Evolutionary conservation across 2,329 filamentous ascomycete species (phyloP).

Genomic region (Teratosphaeria destructans): DNA sequence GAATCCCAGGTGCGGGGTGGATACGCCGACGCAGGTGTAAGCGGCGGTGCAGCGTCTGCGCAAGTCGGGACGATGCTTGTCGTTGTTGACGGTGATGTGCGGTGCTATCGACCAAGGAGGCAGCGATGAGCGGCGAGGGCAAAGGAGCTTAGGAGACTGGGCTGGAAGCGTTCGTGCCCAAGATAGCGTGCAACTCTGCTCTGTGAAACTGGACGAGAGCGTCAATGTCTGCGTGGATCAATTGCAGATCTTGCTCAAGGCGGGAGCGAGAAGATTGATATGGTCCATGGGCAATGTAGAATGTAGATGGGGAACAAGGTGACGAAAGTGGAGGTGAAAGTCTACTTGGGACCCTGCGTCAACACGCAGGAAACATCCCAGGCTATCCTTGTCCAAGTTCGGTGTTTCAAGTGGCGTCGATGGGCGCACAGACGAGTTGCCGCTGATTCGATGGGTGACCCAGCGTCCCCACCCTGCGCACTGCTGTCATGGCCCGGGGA

Average conservation of each 20-base stretch:
- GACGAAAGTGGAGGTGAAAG: background rate
- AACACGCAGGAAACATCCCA: background rate
- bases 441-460: too few species aligned
- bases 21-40: conserved; percentile 2
- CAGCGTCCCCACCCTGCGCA: too few species aligned
- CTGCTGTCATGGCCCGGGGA: background rate
- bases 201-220: background rate
- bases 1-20: background rate
- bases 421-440: too few species aligned
- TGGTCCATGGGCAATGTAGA: background rate
- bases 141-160: background rate
- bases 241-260: conserved; percentile 2
- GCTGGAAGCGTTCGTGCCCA: background rate
- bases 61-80: conserved; percentile 1
- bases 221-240: conserved; percentile 1
- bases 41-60: conserved; percentile 4
- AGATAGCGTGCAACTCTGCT: background rate
- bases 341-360: background rate
- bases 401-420: too few species aligned
- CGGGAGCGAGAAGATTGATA: conserved; percentile 1
- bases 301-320: background rate
- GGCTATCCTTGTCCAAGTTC: too few species aligned
- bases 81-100: conserved; percentile 4
- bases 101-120: conserved; percentile 1
- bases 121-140: conserved; percentile 1